phyloP scores from a whole-genome alignment of 164 flowering plant genomes.

The Vitis labrusca region DNA sequence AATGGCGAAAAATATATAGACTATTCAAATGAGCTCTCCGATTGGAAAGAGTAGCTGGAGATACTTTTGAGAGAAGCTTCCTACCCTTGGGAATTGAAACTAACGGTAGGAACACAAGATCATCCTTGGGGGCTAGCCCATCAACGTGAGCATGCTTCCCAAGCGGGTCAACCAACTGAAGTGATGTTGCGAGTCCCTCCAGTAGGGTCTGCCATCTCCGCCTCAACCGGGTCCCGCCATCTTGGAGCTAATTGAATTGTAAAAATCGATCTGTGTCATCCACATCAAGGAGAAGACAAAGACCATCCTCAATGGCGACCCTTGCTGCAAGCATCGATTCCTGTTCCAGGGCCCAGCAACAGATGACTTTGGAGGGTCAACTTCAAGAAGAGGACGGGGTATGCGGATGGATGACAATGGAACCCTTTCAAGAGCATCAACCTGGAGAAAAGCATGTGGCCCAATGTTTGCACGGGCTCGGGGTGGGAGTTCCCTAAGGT shows the following conservation, averaged over 20 bases:
- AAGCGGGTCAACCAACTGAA: constrained; percentile 61
- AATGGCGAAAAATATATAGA: constrained; percentile 67
- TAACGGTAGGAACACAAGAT: constrained; percentile 50
- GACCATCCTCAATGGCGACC: constrained; percentile 57
- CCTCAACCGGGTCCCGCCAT: constrained; percentile 50
- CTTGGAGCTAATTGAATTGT: constrained; percentile 52
- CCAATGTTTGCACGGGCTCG: constrained; percentile 44
- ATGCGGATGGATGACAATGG: constrained; percentile 61
- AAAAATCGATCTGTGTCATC: constrained; percentile 65
- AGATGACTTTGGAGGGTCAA: constrained; percentile 44
- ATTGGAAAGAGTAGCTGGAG: constrained; percentile 51
- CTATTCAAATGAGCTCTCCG: constrained; percentile 52
- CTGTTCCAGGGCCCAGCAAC: constrained; percentile 48
- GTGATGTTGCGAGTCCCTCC: constrained; percentile 54
- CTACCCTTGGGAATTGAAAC: constrained; percentile 64
- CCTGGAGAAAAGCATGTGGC: constrained; percentile 56
- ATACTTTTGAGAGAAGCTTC: constrained; percentile 49
- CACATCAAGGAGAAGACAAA: constrained; percentile 60
- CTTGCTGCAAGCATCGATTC: constrained; percentile 70
- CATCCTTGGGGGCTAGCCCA: constrained; percentile 45
- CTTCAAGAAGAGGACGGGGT: constrained; percentile 69
- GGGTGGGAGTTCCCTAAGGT: constrained; percentile 46
- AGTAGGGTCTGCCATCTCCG: constrained; percentile 41
- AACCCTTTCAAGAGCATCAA: constrained; percentile 64
- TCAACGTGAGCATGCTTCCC: constrained; percentile 39